A percentile compares a stretch with the other conserved stretches of the same genome.
Conservation (phyloP, 73 alveolate genomes). For the Stentor roeselii region DNA sequence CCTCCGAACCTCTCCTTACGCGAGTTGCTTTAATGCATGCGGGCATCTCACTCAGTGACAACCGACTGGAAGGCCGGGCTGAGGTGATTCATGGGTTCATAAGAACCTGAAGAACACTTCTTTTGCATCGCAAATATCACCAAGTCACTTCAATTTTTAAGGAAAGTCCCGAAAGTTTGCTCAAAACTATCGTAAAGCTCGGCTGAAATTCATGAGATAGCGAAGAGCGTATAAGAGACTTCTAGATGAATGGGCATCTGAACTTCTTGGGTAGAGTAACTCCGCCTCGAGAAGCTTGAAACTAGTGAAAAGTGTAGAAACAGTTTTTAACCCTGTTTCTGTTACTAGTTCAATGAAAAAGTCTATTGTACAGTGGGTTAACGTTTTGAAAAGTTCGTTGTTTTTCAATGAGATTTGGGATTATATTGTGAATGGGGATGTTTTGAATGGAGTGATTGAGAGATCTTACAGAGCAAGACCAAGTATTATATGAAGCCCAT, state of each 20-base stretch:
- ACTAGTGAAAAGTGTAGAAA: not conserved
- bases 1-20: not conserved
- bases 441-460: not conserved
- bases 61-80: constrained; percentile 61
- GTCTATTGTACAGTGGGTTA: not conserved
- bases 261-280: not conserved
- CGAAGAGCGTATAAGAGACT: not conserved
- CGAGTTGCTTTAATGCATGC: not conserved
- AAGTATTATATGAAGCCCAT: not conserved
- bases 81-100: constrained; percentile 56
- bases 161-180: constrained; percentile 33
- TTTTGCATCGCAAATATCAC: constrained; percentile 50
- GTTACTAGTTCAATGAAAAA: not conserved
- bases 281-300: not conserved
- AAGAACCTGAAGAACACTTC: constrained; percentile 41
- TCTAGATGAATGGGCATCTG: not conserved
- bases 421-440: not conserved
- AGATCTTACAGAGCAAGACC: not conserved
- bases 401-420: not conserved
- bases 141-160: constrained; percentile 55
- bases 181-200: not conserved
- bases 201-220: not conserved
- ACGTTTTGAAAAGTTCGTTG: not conserved
- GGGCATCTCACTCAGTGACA: constrained; percentile 45
- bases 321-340: not conserved